phyloP scores from a whole-genome alignment of 1,284 basidiomycete species.

The Agaricales sp. region DNA sequence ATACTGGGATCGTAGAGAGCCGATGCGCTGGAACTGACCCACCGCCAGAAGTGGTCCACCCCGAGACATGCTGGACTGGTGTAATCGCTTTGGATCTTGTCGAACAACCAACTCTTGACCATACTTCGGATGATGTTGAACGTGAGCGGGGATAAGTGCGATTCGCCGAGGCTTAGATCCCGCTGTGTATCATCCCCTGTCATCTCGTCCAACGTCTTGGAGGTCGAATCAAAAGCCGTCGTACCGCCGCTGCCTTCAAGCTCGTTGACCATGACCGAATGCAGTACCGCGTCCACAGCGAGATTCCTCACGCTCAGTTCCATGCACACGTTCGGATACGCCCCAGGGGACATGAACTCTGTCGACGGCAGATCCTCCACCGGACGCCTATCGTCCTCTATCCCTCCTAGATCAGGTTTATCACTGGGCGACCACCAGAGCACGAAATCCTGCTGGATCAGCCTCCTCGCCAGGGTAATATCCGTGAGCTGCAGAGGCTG shows the following conservation, averaged over 20 bases:
- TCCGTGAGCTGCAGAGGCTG: conserved; percentile 84
- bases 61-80: conserved; percentile 55
- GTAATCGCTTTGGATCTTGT: conserved; percentile 63
- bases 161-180: conserved; percentile 83
- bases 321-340: conserved; percentile 89
- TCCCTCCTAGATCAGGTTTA: conserved; percentile 90
- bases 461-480: conserved; percentile 81
- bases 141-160: conserved; percentile 83
- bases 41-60: conserved; percentile 95
- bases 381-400: conserved; percentile 78
- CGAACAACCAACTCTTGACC: conserved; percentile 90
- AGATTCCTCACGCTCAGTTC: conserved; percentile 88
- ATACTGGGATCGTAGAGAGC: conserved; percentile 91
- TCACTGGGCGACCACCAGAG: conserved; percentile 95
- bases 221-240: conserved; percentile 89
- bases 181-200: conserved; percentile 67
- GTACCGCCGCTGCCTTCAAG: conserved; percentile 90
- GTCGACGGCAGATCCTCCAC: conserved; percentile 77
- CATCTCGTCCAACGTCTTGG: conserved; percentile 89
- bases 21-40: conserved; percentile 82
- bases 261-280: conserved; percentile 93
- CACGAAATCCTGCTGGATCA: conserved; percentile 83
- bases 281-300: conserved; percentile 90
- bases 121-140: conserved; percentile 83
- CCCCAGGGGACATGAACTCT: conserved; percentile 81